Conservation (phyloP, 1,284 basidiomycete genomes). For the Trichosporon faecale region DNA sequence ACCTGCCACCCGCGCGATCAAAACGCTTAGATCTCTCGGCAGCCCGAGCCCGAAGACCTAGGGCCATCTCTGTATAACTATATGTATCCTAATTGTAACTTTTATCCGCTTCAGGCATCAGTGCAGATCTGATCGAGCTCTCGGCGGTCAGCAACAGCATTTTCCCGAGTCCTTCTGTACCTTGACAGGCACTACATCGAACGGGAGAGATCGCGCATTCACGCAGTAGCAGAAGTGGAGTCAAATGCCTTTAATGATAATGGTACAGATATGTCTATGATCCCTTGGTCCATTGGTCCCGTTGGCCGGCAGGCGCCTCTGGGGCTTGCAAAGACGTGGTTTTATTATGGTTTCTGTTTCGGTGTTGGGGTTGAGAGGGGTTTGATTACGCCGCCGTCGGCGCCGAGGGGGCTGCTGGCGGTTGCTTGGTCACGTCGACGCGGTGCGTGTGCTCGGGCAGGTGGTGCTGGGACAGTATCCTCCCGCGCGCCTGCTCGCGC, state of each 20-base stretch:
- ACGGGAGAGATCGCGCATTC: too few species aligned
- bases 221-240: not conserved
- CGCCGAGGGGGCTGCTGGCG: not conserved
- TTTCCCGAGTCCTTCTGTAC: too few species aligned
- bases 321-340: not conserved
- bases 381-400: not conserved
- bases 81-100: too few species aligned
- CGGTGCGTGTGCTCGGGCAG: constrained; percentile 1
- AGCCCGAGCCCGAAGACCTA: too few species aligned
- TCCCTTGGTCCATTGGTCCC: not conserved
- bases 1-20: too few species aligned
- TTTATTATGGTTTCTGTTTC: not conserved
- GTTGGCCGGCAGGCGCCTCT: not conserved
- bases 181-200: too few species aligned
- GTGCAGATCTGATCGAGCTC: too few species aligned
- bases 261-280: constrained; percentile 13
- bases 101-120: too few species aligned
- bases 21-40: too few species aligned
- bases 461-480: constrained; percentile 14
- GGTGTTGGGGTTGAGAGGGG: not conserved
- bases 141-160: too few species aligned
- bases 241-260: constrained; percentile 6
- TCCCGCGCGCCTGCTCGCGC: constrained; percentile 18
- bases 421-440: constrained; percentile 4
- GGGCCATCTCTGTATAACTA: too few species aligned